phyloP scores from a whole-genome alignment of 176 grass and related monocot species.

The Bromus sterilis region DNA sequence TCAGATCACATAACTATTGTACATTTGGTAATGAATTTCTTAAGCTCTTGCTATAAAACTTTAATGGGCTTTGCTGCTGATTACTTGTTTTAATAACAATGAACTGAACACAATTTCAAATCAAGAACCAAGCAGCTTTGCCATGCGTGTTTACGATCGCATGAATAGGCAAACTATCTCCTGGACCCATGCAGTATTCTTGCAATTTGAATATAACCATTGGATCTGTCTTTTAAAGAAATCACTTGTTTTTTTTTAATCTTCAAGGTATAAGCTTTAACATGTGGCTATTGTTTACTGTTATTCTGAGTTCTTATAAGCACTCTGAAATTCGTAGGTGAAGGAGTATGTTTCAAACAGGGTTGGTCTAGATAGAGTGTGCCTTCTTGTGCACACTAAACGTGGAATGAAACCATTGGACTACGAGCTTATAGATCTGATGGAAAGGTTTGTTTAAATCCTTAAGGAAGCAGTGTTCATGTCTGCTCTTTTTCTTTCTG shows the following conservation, averaged over 20 bases:
- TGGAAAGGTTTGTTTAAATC: conserved; percentile 57
- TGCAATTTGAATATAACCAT: neutral
- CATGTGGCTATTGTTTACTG: neutral
- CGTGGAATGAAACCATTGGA: conserved; percentile 97
- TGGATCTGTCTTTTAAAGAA: neutral
- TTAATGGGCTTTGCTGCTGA: neutral
- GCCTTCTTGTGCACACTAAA: conserved; percentile 91
- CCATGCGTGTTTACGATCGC: neutral
- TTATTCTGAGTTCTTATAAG: conserved; percentile 17
- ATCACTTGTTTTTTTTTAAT: neutral
- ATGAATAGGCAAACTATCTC: neutral
- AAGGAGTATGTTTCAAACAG: conserved; percentile 94
- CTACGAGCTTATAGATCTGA: conserved; percentile 81
- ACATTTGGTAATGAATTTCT: neutral
- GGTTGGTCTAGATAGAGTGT: conserved; percentile 84
- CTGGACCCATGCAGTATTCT: neutral
- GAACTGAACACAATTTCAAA: neutral
- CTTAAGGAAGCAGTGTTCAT: neutral
- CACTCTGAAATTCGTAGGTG: conserved; percentile 40
- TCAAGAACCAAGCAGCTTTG: neutral
- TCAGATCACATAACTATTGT: neutral
- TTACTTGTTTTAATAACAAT: neutral
- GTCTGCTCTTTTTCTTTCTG: neutral
- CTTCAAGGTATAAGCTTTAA: neutral
- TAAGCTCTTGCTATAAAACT: neutral